These are phyloP conservation scores for Graphiopsis chlorocephala DNA, from an alignment of 2,329 filamentous ascomycete genomes.

Conservation along the genomic window DNA sequence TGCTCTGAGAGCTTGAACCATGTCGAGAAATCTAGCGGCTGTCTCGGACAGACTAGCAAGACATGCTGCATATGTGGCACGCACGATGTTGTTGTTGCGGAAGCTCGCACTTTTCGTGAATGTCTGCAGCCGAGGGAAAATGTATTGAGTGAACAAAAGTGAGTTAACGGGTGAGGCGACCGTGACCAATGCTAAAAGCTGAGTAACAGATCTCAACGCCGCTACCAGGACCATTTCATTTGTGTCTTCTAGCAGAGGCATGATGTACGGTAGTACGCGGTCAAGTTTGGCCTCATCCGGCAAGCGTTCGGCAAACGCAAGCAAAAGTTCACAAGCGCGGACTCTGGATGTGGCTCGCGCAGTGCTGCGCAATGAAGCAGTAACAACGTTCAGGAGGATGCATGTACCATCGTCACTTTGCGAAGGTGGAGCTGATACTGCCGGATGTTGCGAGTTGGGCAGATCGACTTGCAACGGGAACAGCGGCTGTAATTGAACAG, in stretches of 20 bases:
- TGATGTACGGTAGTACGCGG: conserved; percentile 84
- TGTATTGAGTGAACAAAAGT: conserved; percentile 65
- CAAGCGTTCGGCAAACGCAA: conserved; percentile 86
- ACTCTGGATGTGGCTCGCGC: conserved; percentile 83
- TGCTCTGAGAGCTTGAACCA: conserved; percentile 81
- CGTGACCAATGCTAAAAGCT: conserved; percentile 80
- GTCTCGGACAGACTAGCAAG: conserved; percentile 84
- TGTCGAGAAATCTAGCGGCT: conserved; percentile 80
- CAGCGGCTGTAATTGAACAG: conserved; percentile 53
- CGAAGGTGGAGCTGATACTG: conserved; percentile 59
- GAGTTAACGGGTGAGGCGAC: conserved; percentile 77
- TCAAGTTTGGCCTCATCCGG: conserved; percentile 97
- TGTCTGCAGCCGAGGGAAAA: conserved; percentile 57
- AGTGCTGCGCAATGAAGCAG: conserved; percentile 84
- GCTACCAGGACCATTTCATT: conserved; percentile 82
- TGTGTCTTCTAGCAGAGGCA: conserved; percentile 76
- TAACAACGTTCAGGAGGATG: conserved; percentile 85
- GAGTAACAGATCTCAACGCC: conserved; percentile 81
- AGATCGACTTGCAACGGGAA: conserved; percentile 85
- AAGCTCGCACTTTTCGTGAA: conserved; percentile 55
- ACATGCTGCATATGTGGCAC: conserved; percentile 90
- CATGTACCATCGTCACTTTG: conserved; percentile 82
- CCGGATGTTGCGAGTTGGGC: conserved; percentile 74
- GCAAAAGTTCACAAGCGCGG: conserved; percentile 82
- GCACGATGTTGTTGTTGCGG: conserved; percentile 60